Evolutionary conservation across 371 early-diverging fungal species (phyloP), one percentile per base, ranked within the genome.

Genomic region (Entomophthora muscae): DNA sequence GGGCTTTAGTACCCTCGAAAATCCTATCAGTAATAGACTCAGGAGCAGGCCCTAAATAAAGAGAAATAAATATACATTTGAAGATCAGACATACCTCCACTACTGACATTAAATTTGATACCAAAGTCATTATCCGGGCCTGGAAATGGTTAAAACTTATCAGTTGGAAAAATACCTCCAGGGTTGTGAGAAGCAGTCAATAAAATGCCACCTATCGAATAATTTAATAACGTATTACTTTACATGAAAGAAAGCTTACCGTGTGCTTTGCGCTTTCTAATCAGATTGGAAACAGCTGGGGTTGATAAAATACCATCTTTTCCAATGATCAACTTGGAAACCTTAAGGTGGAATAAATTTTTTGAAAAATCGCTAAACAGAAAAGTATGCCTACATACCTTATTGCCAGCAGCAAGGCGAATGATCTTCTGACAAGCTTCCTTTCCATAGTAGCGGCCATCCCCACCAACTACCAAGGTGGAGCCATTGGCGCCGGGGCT

Each of bases 131-230:
- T 86, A 7, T 92, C 84, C 52, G 95, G 95, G 61, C 98, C 75
- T 74, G 32, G 23, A 53, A 31, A 30, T 27, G n/a, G n/a, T 55
- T 31, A 54, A 33, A 55, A 56, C 30, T 56, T 1, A 55, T 22
- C 1, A 23, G 30, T 27, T 30, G 0, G 60, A 31, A 52, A 23
- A 28, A 67, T 72, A 69, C 75, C 98, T 65, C 98, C 98, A 31
- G 98, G 96, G 78, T 98, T 98, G 78, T 98, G 98, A 42, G 92
- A 91, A 10, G 98, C 98, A 29, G 95, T 95, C 67, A 97, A 75
- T 57, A 97, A 81, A 63, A 97, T 95, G 65, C 95, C 95, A 66
- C 93, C 85, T 74, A 69, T 30, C 3, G 22, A 32, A 2, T 26
- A 42, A n/a, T 3, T 53, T 12, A 65, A 32, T n/a, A n/a, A n/a